Base-by-base conservation (phyloP, 2,329 filamentous ascomycete species). In the Metarhizium sp. region DNA sequence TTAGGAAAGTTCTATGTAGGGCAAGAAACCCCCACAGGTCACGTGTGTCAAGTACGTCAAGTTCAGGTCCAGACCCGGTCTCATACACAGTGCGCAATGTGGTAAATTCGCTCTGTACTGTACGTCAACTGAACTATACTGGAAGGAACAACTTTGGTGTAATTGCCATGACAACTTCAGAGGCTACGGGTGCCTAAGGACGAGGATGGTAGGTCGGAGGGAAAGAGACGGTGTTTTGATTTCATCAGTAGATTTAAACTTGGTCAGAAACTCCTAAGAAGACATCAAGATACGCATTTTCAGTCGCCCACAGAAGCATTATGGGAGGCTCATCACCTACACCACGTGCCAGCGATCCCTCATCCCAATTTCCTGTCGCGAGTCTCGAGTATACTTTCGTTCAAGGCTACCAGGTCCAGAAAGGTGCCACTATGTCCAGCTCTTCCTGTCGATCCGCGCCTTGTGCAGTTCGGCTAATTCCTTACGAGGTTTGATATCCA, bases 11-110 rank as follows among this genome's bases (percentile, higher is more conserved):
- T 36, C 29, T 60, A 61, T 54, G 64, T 71, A 71, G 69, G 69
- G 69, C 67, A 70, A 59, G 62, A 63, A 71, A 61, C 69, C 69
- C 69, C 64, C 60, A 58, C 51, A 47, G 32, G 51, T 64, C 69
- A 72, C 70, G 69, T 72, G 70, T 56, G 36, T 54, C 30, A 14
- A 34, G 25, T 36, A 25, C 14, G 38, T 43, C 49, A 32, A 25
- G 1, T 8, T 38, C n/a, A 10, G 50, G 49, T 42, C 51, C 52
- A 48, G 57, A 45, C 52, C 43, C 11, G 4, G 6, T 50, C 20
- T 13, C 6, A 48, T 11, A 48, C 49, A 51, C 30, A 47, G 34
- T 47, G 25, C 18, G 8, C 16, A 29, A 25, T 48, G 18, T 29
- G 45, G 25, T 25, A 2, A 30, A 7, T 13, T 8, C 7, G 3